Base-by-base conservation (phyloP, 768 basidiomycete species). In the Agrocybe praecox region DNA sequence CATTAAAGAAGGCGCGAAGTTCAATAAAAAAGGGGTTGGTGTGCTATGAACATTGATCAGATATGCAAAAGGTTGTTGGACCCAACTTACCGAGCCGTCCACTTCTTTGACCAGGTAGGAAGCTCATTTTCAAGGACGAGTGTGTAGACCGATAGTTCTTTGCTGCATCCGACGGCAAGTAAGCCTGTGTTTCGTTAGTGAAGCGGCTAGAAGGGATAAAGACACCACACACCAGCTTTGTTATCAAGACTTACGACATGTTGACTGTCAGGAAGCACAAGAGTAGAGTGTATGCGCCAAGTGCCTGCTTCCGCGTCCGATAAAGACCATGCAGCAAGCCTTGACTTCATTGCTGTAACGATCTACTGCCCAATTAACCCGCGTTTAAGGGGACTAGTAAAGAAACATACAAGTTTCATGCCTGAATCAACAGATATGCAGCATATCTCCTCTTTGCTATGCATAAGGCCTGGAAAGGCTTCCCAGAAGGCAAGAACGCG, bases 231-330 rank as follows among this genome's bases (percentile, higher is more conserved):
- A 92, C 92, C 92, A 60, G 88, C 88, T 74, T 82, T 86, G 66
- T 85, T 90, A 67, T 89, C 88, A 50, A 94, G 67, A 9, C 87
- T 73, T 5, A 85, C 86, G 21, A 93, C 78, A 6, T 66, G 53
- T 49, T 82, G 77, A 21, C 71, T 75, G 45, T 83, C 79, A 1
- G 86, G 81, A 44, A 92, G 79, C n/a, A 81, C 64, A 5, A 94
- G 78, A 18, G 91, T 89, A 2, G 93, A 94, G 67, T 95, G 93
- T 8, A 94, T 81, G 32, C 86, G 81, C 90, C 90, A 94, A 7
- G 78, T 76, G 62, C 85, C 80, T 34, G 82, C 74, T 58, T 83
- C 80, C 15, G 80, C 77, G 36, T 82, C 86, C 21, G 89, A 90
- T 46, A 90, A 79, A n/a, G 81, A 82, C 92, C 92, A 95, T 34